Conservation (phyloP, 208 protist species). For the Acanthamoeba rhysodes region DNA sequence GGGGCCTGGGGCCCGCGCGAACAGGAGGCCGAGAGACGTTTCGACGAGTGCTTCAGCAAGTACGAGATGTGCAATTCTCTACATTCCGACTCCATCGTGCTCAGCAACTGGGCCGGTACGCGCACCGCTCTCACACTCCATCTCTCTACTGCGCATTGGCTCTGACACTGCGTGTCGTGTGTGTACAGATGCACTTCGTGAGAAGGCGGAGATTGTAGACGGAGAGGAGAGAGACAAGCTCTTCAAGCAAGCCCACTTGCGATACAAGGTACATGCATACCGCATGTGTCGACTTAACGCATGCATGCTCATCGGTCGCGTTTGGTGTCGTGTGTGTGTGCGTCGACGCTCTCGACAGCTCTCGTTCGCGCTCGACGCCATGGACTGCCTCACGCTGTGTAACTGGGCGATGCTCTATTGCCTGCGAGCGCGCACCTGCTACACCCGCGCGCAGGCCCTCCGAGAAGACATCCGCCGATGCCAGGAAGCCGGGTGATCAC, state of each 20-base stretch:
- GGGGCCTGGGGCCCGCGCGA: too few relatives aligned
- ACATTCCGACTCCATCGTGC: background rate
- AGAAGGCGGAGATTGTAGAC: background rate
- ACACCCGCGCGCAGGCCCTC: background rate
- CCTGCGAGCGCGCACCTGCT: background rate
- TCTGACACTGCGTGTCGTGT: background rate
- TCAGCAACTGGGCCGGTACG: constrained; percentile 41
- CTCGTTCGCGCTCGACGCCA: background rate
- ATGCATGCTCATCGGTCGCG: background rate
- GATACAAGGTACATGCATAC: background rate
- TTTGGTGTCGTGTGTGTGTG: background rate
- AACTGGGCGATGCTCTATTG: constrained; percentile 38
- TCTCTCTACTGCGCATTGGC: background rate
- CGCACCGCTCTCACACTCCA: background rate
- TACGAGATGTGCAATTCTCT: background rate
- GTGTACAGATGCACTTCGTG: background rate
- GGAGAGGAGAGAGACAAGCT: background rate
- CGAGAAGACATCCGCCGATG: background rate
- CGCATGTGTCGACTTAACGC: too few relatives aligned
- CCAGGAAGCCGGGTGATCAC: background rate
- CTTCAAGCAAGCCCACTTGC: background rate
- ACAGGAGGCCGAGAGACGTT: background rate
- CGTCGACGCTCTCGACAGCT: background rate
- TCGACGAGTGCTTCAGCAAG: constrained; percentile 15
- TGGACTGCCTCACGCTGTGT: background rate